phyloP scores from a whole-genome alignment of 768 basidiomycete genomes.

The Auricularia auricula-judae region DNA sequence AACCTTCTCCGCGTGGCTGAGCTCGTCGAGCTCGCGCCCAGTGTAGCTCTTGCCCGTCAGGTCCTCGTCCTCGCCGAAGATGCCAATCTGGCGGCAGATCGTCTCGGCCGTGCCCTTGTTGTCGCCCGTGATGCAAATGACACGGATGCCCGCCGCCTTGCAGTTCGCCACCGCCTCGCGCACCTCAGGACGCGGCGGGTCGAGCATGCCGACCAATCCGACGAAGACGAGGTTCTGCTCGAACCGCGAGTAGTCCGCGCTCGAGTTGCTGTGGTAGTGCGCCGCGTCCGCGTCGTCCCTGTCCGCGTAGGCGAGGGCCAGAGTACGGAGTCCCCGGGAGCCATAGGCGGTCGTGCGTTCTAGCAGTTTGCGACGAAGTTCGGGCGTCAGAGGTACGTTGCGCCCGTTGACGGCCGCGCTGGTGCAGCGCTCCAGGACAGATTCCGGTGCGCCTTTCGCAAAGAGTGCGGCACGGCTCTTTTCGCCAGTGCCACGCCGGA shows the following conservation, averaged over 20 bases:
- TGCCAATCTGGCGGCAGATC: slow-evolving; percentile 92
- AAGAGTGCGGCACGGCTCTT: slow-evolving; percentile 53
- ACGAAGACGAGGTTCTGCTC: slow-evolving; percentile 90
- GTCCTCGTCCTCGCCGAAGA: slow-evolving; percentile 80
- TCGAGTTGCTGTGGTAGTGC: slow-evolving; percentile 72
- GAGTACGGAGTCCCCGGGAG: slow-evolving; percentile 71
- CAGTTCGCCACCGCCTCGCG: slow-evolving; percentile 79
- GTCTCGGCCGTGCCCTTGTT: slow-evolving; percentile 97
- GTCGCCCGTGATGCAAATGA: slow-evolving; percentile 96
- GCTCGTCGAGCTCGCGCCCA: slow-evolving; percentile 78
- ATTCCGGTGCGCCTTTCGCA: slow-evolving; percentile 95
- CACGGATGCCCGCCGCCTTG: slow-evolving; percentile 84
- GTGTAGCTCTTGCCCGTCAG: slow-evolving; percentile 94
- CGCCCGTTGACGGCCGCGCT: slow-evolving; percentile 56
- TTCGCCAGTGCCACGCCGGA: slow-evolving; percentile 42
- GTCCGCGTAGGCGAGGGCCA: slow-evolving; percentile 83
- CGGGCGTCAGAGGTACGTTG: slow-evolving; percentile 51
- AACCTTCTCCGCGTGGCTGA: slow-evolving; percentile 73
- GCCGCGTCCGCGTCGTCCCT: slow-evolving; percentile 63
- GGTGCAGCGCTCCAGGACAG: slow-evolving; percentile 81
- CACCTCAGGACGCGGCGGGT: slow-evolving; percentile 94
- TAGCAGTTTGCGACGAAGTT: slow-evolving; percentile 49
- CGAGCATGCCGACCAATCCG: slow-evolving; percentile 93
- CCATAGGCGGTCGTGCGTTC: slow-evolving; percentile 65
- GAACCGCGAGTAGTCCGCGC: slow-evolving; percentile 78